phyloP scores from a whole-genome alignment of 2,329 filamentous ascomycete species.

The Sclerotinia subarctica region DNA sequence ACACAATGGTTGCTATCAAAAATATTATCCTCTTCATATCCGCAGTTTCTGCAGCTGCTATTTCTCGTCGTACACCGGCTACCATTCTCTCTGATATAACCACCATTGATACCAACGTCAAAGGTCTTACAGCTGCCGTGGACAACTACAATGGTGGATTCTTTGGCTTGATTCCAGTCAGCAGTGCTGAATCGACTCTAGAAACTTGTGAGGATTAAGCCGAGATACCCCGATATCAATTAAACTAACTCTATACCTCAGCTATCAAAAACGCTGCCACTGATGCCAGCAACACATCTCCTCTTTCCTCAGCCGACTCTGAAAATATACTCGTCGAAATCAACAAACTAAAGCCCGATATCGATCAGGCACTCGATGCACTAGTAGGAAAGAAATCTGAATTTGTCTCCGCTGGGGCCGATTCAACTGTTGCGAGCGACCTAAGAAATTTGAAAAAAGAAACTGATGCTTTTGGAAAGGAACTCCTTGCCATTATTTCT shows the following conservation, averaged over 20 bases:
- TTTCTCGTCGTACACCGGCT: conserved; percentile 21
- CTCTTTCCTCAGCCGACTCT: conserved; percentile 23
- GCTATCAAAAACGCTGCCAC: conserved; percentile 12
- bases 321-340: conserved; percentile 17
- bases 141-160: conserved; percentile 38
- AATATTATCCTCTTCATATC: conserved; percentile 24
- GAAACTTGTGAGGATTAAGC: conserved; percentile 12
- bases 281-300: conserved; percentile 21
- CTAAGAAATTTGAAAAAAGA: conserved; percentile 20
- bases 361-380: conserved; percentile 19
- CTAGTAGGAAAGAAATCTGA: conserved; percentile 24
- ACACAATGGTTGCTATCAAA: conserved; percentile 27
- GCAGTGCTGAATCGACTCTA: conserved; percentile 18
- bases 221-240: background rate
- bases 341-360: conserved; percentile 18
- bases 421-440: conserved; percentile 14
- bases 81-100: conserved; percentile 29
- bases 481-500: conserved; percentile 25
- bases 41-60: conserved; percentile 22
- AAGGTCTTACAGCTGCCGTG: conserved; percentile 47
- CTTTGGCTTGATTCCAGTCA: conserved; percentile 17
- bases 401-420: conserved; percentile 21
- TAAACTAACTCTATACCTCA: background rate
- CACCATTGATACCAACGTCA: conserved; percentile 45
- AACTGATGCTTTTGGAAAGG: conserved; percentile 22